A percentile compares a stretch with the other conserved stretches of the same genome.
Evolutionary conservation across 495 filamentous ascomycete species (phyloP).

Genomic region (Aspergillus sclerotiicarbonarius): DNA sequence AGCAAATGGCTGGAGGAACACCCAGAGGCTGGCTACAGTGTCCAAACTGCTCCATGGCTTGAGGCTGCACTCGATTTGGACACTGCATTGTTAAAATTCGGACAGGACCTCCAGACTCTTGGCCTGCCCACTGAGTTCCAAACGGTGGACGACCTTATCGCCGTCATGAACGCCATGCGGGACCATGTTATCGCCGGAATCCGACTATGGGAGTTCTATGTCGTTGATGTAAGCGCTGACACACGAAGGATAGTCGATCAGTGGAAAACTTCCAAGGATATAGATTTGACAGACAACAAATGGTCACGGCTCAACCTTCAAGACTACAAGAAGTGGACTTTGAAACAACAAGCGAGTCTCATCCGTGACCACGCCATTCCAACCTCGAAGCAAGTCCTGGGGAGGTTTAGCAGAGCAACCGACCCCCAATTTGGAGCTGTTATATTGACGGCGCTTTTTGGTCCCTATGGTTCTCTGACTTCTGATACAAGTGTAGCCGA

Average conservation of each 20-base stretch:
- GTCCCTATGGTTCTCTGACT: constrained; percentile 55
- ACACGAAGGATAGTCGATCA: constrained; percentile 62
- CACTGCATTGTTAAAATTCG: constrained; percentile 74
- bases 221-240: constrained; percentile 73
- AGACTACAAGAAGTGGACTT: constrained; percentile 47
- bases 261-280: constrained; percentile 52
- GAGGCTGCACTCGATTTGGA: constrained; percentile 86
- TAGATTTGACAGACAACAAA: constrained; percentile 29
- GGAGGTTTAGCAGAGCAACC: constrained; percentile 68
- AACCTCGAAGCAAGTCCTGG: constrained; percentile 69
- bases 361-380: constrained; percentile 61
- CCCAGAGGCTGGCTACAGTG: constrained; percentile 93
- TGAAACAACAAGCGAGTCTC: constrained; percentile 61
- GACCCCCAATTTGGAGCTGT: constrained; percentile 68
- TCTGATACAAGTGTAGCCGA: constrained; percentile 40
- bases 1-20: constrained; percentile 92
- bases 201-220: constrained; percentile 91
- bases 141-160: constrained; percentile 68
- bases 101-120: constrained; percentile 62
- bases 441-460: constrained; percentile 66
- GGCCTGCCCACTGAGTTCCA: constrained; percentile 73
- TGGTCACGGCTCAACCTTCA: constrained; percentile 21
- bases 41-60: constrained; percentile 90
- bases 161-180: constrained; percentile 82
- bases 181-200: constrained; percentile 71